Conservation (phyloP, 1,284 basidiomycete species). For the Tilletiaria anomala region DNA sequence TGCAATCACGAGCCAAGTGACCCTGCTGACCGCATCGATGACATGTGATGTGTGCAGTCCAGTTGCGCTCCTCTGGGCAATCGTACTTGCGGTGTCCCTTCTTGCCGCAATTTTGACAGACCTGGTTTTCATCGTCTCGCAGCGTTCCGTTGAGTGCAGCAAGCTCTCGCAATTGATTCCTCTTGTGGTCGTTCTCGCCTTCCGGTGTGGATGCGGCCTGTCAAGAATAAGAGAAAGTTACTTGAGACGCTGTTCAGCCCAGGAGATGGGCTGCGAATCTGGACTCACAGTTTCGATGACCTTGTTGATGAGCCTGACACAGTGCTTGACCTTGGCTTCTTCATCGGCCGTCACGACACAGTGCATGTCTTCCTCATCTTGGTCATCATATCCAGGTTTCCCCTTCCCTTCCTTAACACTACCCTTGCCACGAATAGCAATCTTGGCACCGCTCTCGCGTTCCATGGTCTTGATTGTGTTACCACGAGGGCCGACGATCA, state of each 20-base stretch:
- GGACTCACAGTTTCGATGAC: constrained; percentile 90
- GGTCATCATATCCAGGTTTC: constrained; percentile 68
- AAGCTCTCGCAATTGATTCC: constrained; percentile 93
- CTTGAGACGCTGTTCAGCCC: too few relatives aligned
- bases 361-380: constrained; percentile 92
- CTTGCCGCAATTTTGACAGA: constrained; percentile 94
- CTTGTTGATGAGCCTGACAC: constrained; percentile 87
- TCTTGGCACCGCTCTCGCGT: constrained; percentile 90
- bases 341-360: constrained; percentile 88
- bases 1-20: constrained; percentile 36
- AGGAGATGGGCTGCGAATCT: background rate
- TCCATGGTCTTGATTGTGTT: constrained; percentile 99
- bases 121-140: constrained; percentile 97
- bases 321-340: constrained; percentile 75
- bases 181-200: constrained; percentile 98
- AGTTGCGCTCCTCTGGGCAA: constrained; percentile 32
- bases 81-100: constrained; percentile 49
- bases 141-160: constrained; percentile 96
- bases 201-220: constrained; percentile 96
- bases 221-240: background rate
- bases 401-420: constrained; percentile 98
- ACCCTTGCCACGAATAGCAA: constrained; percentile 93
- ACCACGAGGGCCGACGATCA: constrained; percentile 92
- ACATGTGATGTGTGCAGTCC: constrained; percentile 35
- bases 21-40: constrained; percentile 36